Evolutionary conservation across 108 stramenopile genomes (phyloP).

Genomic region (Chaetoceros tenuissimus): DNA sequence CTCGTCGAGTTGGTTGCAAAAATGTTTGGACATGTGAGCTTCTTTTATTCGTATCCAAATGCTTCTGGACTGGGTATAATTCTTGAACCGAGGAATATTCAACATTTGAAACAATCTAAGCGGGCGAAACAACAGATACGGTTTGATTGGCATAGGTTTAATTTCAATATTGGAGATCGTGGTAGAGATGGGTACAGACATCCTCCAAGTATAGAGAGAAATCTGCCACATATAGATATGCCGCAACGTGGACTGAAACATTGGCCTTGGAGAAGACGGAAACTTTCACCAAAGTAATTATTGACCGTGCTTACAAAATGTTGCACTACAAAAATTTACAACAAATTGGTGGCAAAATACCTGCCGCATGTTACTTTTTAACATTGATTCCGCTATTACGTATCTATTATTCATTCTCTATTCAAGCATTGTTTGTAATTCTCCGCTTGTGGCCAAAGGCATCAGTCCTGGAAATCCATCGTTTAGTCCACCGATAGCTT

Average conservation of each 20-base stretch:
- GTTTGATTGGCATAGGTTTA: conserved; percentile 42
- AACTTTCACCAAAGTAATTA: no score
- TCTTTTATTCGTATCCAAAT: conserved; percentile 45
- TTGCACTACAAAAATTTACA: no score
- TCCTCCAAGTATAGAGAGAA: conserved; percentile 27
- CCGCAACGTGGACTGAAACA: conserved; percentile 29
- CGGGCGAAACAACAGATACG: conserved; percentile 27
- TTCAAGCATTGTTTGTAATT: conserved; percentile 7
- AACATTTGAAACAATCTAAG: conserved; percentile 14
- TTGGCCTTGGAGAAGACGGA: conserved; percentile 41
- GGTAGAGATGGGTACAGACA: conserved; percentile 42
- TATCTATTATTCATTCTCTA: no score
- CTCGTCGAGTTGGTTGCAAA: conserved; percentile 19
- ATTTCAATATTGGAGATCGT: conserved; percentile 23
- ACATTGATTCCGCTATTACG: no score
- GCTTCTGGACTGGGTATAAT: conserved; percentile 33
- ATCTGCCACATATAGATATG: conserved; percentile 39
- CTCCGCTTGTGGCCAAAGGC: conserved; percentile 34
- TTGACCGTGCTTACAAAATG: no score
- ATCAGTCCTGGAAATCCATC: conserved; percentile 54
- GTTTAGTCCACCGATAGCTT: conserved; percentile 52
- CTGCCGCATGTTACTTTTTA: no score
- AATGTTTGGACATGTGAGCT: conserved; percentile 16
- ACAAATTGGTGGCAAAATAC: no score
- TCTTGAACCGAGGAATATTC: conserved; percentile 30